Conservation (phyloP, 495 filamentous ascomycete species). For the Podospora bellae-mahoneyi region DNA sequence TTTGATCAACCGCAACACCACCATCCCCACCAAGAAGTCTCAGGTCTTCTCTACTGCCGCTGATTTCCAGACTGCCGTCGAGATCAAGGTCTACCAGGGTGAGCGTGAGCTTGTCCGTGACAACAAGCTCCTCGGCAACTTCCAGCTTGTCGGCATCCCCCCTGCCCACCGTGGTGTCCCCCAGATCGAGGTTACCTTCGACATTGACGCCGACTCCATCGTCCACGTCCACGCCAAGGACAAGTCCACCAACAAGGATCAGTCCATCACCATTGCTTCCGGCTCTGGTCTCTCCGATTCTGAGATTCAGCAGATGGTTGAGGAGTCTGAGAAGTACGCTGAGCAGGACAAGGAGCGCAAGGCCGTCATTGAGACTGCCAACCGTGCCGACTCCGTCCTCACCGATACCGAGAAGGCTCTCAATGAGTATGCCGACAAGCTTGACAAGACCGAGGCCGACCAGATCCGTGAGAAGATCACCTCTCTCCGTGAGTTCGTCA, state of each 20-base stretch:
- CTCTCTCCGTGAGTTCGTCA: constrained; percentile 81
- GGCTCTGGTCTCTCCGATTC: constrained; percentile 93
- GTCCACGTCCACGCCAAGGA: constrained; percentile 99
- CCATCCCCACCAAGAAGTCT: constrained; percentile 99
- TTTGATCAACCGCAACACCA: constrained; percentile 99
- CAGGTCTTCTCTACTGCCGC: constrained; percentile 98
- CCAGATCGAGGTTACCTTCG: constrained; percentile 98
- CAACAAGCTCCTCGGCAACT: constrained; percentile 99
- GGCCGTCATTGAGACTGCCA: constrained; percentile 87
- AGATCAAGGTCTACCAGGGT: constrained; percentile 99
- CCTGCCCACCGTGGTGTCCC: constrained; percentile 97
- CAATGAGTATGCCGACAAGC: constrained; percentile 90
- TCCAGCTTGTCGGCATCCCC: constrained; percentile 98
- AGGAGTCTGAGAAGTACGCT: constrained; percentile 94
- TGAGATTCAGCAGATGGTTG: constrained; percentile 95
- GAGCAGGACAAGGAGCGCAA: constrained; percentile 97
- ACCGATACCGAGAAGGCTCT: constrained; percentile 99
- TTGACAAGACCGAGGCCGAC: constrained; percentile 95
- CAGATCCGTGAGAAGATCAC: constrained; percentile 91
- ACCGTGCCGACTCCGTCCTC: constrained; percentile 91
- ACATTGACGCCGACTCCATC: constrained; percentile 98
- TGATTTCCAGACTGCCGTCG: constrained; percentile 98
- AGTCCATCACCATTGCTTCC: constrained; percentile 98
- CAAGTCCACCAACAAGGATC: constrained; percentile 99
- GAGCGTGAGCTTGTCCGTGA: constrained; percentile 99